Evolutionary conservation across 2,329 filamentous ascomycete genomes (phyloP), one percentile per base, ranked within the genome.

Genomic region (Truncatella angustata): DNA sequence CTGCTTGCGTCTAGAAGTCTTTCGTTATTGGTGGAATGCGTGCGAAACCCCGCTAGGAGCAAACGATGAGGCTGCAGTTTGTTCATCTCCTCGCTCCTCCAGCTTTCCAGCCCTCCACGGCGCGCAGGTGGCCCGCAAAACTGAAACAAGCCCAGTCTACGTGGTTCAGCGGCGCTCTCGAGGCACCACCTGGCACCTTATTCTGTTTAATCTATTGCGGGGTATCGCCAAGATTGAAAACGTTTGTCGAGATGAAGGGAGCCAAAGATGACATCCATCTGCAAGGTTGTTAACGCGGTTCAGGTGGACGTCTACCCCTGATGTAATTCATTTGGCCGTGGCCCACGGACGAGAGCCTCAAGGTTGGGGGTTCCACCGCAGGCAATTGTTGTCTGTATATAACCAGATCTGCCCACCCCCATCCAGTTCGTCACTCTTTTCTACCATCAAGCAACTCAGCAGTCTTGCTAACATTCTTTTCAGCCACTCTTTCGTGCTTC

Each of bases 381-480:
- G 24, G 40, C 11, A 28, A 12, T 18, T 21, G 37, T 16, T 12
- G 16, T 10, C 12, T 28, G 21, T 44, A 44, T 44, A 44, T 44
- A 44, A 44, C 23, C 14, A 37, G 45, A n/a, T 10, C 18, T 11
- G 32, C 18, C 45, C 45, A 16, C 24, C 44, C 24, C 10, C 44
- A 9, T 39, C 28, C 7, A 14, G 32, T n/a, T 18, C 34, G 9
- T 24, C 24, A 18, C 16, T 47, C 14, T 37, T 20, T 26, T 49
- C 10, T 16, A 20, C 34, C 11, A 37, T 24, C 32, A 35, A 37
- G 34, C 45, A 23, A 9, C 45, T 42, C 36, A 50, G 21, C 47
- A 35, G 53, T 54, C 34, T 49, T 50, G 34, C 53, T 51, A 39
- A 48, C 45, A 37, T 54, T 54, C 53, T 28, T 42, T 54, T 54